A percentile compares a stretch with the other conserved stretches of the same genome.
Evolutionary conservation across 495 filamentous ascomycete genomes (phyloP).

Genomic region (Talaromyces liani): DNA sequence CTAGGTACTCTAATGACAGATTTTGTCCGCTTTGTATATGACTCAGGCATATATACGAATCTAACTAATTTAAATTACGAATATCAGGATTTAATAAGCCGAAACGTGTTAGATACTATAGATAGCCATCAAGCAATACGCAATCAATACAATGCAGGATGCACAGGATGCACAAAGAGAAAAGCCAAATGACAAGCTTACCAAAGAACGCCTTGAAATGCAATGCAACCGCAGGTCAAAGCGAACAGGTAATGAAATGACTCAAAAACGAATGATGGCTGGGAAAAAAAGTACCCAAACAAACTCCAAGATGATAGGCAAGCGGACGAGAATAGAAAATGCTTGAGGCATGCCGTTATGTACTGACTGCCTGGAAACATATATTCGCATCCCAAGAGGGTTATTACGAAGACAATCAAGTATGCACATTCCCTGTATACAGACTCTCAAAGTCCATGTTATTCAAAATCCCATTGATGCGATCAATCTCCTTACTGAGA

Average conservation of each 20-base stretch:
- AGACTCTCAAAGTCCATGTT: slow-evolving; percentile 44
- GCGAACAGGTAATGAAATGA: not conserved
- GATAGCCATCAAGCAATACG: not conserved
- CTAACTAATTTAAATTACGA: no score
- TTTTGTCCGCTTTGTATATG: not conserved
- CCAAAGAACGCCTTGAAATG: not conserved
- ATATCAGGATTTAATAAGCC: not conserved
- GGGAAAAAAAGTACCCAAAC: slow-evolving; percentile 13
- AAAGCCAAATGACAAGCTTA: no score
- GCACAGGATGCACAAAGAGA: no score
- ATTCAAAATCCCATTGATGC: slow-evolving; percentile 45
- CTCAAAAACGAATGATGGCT: slow-evolving; percentile 5
- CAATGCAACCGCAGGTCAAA: not conserved
- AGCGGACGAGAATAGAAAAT: not conserved
- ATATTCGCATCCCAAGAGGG: no score
- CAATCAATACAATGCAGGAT: not conserved
- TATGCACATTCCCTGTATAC: slow-evolving; percentile 30
- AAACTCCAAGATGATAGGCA: not conserved
- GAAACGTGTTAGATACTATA: not conserved
- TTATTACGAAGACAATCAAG: not conserved
- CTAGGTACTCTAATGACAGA: not conserved
- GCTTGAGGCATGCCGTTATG: not conserved
- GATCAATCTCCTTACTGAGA: slow-evolving; percentile 73
- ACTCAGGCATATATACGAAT: not conserved
- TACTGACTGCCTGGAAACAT: not conserved